A percentile compares a stretch with the other conserved stretches of the same genome.
Conservation (phyloP, 2,329 filamentous ascomycete species). For the Paraphoma sp. region DNA sequence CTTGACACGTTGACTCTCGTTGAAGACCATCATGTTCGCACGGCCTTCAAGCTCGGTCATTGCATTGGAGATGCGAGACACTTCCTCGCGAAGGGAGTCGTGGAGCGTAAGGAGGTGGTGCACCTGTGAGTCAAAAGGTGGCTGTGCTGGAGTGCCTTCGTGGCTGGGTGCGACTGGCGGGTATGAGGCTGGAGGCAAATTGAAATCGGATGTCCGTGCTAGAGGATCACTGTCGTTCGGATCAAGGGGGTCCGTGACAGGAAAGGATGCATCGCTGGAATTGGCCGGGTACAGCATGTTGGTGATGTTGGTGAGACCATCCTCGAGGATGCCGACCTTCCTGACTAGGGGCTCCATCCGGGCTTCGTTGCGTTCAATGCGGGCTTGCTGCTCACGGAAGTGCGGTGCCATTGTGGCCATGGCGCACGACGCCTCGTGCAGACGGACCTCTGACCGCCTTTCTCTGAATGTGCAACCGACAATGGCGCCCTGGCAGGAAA, state of each 20-base stretch:
- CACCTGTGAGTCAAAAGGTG: constrained; percentile 56
- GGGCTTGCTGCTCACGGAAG: constrained; percentile 51
- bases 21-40: constrained; percentile 68
- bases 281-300: constrained; percentile 49
- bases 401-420: constrained; percentile 57
- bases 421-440: constrained; percentile 51
- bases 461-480: constrained; percentile 52
- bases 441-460: constrained; percentile 48
- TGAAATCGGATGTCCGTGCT: constrained; percentile 47
- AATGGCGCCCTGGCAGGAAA: constrained; percentile 52
- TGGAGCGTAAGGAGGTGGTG: constrained; percentile 68
- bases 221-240: constrained; percentile 39
- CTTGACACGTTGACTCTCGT: constrained; percentile 66
- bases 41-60: constrained; percentile 66
- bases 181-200: constrained; percentile 43
- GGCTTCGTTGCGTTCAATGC: constrained; percentile 53
- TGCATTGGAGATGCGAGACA: constrained; percentile 60
- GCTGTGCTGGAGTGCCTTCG: constrained; percentile 32
- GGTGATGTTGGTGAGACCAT: constrained; percentile 52
- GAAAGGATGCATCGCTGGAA: constrained; percentile 37
- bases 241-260: constrained; percentile 43
- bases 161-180: constrained; percentile 33
- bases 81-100: constrained; percentile 66
- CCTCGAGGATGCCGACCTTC: constrained; percentile 54
- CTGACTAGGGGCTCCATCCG: constrained; percentile 51